Conservation (phyloP, 345 rosid species). For the Eucalyptus lansdowneana region DNA sequence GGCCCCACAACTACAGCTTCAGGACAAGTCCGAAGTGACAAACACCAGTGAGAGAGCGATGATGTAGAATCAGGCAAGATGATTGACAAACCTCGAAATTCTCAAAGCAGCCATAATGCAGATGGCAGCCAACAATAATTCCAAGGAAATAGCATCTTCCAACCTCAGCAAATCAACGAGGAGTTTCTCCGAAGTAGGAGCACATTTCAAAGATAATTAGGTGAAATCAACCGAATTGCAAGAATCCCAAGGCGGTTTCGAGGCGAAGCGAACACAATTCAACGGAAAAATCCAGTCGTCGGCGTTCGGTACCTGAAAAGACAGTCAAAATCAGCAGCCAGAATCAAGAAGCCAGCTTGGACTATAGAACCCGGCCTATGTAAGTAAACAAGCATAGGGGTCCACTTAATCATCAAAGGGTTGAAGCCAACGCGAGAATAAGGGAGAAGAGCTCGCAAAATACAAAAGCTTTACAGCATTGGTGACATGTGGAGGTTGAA, state of each 20-base stretch:
- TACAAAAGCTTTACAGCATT: background rate
- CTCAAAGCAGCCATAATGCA: constrained; percentile 7
- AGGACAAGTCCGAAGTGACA: background rate
- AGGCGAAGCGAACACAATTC: background rate
- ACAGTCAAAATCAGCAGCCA: background rate
- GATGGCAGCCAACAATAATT: background rate
- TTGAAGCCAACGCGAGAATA: background rate
- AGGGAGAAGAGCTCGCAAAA: background rate
- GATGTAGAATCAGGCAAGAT: background rate
- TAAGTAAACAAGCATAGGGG: background rate
- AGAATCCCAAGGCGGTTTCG: background rate
- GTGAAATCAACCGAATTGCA: background rate
- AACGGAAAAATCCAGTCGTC: background rate
- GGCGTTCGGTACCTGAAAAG: constrained; percentile 25
- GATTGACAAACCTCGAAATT: background rate
- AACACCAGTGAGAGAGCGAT: background rate
- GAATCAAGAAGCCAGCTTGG: constrained; percentile 3
- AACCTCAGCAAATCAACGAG: too few relatives aligned
- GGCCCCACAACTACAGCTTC: background rate
- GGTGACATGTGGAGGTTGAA: background rate
- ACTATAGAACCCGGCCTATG: background rate
- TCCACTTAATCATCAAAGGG: constrained; percentile 1
- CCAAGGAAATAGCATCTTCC: background rate
- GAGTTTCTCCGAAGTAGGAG: background rate
- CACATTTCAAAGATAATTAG: constrained; percentile 14